A percentile compares a stretch with the other conserved stretches of the same genome.
These are phyloP conservation scores for Neurospora sp. DNA, from an alignment of 2,329 filamentous ascomycete genomes.

Conservation along the genomic window DNA sequence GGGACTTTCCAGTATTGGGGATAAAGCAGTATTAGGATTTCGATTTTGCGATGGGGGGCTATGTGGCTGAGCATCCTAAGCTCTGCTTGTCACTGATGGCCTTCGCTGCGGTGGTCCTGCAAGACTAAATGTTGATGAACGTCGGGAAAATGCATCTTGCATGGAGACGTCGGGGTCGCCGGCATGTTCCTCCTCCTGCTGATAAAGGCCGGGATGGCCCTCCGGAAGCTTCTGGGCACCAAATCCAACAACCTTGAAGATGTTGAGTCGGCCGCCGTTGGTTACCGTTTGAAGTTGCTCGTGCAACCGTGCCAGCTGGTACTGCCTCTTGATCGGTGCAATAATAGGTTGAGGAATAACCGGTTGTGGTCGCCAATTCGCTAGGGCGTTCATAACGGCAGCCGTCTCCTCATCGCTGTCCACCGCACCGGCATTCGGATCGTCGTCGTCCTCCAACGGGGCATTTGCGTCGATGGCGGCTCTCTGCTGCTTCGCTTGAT, in stretches of 20 bases:
- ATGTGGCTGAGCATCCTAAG: slow-evolving; percentile 23
- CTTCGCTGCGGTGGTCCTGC: slow-evolving; percentile 31
- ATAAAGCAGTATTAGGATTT: neutral
- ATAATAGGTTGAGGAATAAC: slow-evolving; percentile 57
- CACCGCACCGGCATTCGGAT: slow-evolving; percentile 67
- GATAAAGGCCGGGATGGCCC: slow-evolving; percentile 33
- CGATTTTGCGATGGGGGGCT: neutral
- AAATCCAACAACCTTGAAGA: slow-evolving; percentile 49
- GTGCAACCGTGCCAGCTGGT: slow-evolving; percentile 51
- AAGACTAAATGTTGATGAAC: slow-evolving; percentile 37
- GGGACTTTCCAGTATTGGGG: neutral
- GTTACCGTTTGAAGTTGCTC: slow-evolving; percentile 58
- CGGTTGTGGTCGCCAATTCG: slow-evolving; percentile 68
- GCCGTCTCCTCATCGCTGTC: slow-evolving; percentile 94
- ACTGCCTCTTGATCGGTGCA: slow-evolving; percentile 51
- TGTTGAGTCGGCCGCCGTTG: slow-evolving; percentile 54
- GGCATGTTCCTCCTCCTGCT: slow-evolving; percentile 39
- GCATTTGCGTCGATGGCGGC: slow-evolving; percentile 92
- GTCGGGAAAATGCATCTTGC: slow-evolving; percentile 25
- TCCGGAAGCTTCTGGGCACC: slow-evolving; percentile 45
- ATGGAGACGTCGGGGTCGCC: slow-evolving; percentile 44
- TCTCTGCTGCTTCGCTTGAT: slow-evolving; percentile 96
- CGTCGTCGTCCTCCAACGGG: slow-evolving; percentile 76
- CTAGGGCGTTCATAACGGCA: slow-evolving; percentile 72
- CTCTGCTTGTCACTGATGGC: slow-evolving; percentile 37